phyloP scores from a whole-genome alignment of 108 stramenopile genomes.

The Nitzschia palea region DNA sequence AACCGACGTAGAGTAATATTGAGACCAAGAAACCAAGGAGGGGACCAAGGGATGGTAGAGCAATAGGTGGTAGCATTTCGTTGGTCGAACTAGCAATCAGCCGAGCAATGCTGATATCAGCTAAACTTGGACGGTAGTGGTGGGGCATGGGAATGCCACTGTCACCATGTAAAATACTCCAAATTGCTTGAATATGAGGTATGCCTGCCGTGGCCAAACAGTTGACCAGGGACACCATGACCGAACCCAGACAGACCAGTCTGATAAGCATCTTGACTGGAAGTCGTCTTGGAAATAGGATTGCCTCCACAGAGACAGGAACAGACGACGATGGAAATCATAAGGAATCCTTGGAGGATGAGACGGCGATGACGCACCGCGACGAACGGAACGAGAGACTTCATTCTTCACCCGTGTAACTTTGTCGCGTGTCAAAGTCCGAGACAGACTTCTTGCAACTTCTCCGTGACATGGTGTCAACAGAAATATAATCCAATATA shows the following conservation, averaged over 20 bases:
- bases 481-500: background rate
- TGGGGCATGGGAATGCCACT: slow-evolving; percentile 20
- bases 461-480: background rate
- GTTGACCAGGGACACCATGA: slow-evolving; percentile 20
- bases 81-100: slow-evolving; percentile 16
- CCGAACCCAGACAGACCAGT: slow-evolving; percentile 19
- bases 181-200: slow-evolving; percentile 46
- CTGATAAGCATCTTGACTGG: slow-evolving; percentile 15
- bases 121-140: background rate
- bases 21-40: slow-evolving; percentile 44
- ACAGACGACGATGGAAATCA: no score
- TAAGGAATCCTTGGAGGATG: background rate
- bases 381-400: background rate
- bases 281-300: slow-evolving; percentile 39
- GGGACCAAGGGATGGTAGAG: slow-evolving; percentile 48
- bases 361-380: background rate
- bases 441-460: background rate
- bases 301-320: slow-evolving; percentile 35
- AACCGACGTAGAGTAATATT: slow-evolving; percentile 30
- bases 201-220: slow-evolving; percentile 51
- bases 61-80: slow-evolving; percentile 46
- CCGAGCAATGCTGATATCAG: slow-evolving; percentile 46
- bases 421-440: no score
- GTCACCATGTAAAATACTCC: slow-evolving; percentile 26
- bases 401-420: background rate